phyloP scores from a whole-genome alignment of 2,329 filamentous ascomycete genomes.

The Sarocladium strictum region DNA sequence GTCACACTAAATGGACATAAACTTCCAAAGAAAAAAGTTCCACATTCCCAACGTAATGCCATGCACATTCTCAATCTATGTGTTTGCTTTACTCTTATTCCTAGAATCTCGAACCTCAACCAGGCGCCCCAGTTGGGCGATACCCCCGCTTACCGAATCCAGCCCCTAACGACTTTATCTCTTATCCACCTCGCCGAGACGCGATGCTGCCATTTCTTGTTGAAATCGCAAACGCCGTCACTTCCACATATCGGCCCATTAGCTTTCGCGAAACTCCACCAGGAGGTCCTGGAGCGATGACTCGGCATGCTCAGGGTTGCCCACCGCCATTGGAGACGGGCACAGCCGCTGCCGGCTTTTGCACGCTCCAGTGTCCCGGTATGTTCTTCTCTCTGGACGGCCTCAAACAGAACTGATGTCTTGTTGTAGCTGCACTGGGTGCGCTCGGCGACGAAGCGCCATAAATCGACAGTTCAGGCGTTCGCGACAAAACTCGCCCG shows the following conservation, averaged over 20 bases:
- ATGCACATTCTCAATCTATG: too few relatives aligned
- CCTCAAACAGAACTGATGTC: too few relatives aligned
- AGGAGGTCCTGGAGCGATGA: slow-evolving; percentile 3
- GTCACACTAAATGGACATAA: background rate
- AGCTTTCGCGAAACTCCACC: background rate
- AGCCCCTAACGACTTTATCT: background rate
- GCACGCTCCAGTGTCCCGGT: background rate
- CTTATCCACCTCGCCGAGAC: background rate
- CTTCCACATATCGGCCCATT: background rate
- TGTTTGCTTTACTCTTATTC: too few relatives aligned
- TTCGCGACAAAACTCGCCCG: too few relatives aligned
- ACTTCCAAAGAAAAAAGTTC: too few relatives aligned
- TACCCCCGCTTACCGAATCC: slow-evolving; percentile 2
- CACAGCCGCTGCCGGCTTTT: background rate
- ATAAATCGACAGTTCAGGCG: too few relatives aligned
- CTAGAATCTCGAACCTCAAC: background rate
- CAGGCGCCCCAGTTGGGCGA: background rate
- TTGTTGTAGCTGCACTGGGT: too few relatives aligned
- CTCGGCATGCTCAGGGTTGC: slow-evolving; percentile 3
- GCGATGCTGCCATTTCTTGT: background rate
- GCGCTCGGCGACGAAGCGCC: too few relatives aligned
- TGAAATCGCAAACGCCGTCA: background rate
- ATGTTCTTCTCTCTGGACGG: too few relatives aligned
- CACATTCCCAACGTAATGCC: too few relatives aligned
- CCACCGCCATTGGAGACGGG: background rate